A percentile compares a stretch with the other conserved stretches of the same genome.
Conservation (phyloP, 2,329 filamentous ascomycete genomes). For the Berkeleyomyces basicola region DNA sequence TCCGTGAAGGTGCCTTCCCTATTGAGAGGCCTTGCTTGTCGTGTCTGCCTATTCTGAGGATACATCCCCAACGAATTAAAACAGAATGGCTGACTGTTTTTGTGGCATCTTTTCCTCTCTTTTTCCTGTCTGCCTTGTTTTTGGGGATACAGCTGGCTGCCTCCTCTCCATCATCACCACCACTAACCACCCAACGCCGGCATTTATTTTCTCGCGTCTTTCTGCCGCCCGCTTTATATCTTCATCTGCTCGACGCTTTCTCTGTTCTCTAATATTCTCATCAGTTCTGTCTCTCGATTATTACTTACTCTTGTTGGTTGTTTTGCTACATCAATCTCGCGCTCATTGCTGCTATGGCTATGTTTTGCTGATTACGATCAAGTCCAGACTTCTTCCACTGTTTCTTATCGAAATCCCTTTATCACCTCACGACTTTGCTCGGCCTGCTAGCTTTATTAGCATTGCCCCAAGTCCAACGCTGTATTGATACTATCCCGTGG, state of each 20-base stretch:
- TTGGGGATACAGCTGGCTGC: background rate
- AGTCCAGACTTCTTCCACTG: background rate
- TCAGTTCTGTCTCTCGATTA: constrained; percentile 2
- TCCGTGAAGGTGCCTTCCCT: no score
- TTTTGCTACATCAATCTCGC: background rate
- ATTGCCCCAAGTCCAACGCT: background rate
- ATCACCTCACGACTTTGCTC: background rate
- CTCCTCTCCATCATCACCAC: background rate
- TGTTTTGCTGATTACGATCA: background rate
- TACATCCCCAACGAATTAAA: background rate
- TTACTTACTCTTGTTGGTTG: background rate
- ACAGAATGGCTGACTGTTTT: background rate
- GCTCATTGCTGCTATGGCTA: background rate
- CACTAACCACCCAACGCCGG: background rate
- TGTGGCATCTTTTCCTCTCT: background rate
- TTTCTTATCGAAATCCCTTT: background rate
- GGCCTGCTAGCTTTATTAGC: background rate
- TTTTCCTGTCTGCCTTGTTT: background rate
- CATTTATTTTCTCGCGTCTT: background rate
- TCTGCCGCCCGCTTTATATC: background rate
- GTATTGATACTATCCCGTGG: background rate
- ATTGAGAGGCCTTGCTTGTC: background rate
- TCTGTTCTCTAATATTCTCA: background rate
- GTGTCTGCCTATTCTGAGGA: background rate
- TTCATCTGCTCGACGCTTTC: background rate